A percentile compares a stretch with the other conserved stretches of the same genome.
phyloP scores from a whole-genome alignment of 495 filamentous ascomycete genomes.

The Penicillium egyptiacum region DNA sequence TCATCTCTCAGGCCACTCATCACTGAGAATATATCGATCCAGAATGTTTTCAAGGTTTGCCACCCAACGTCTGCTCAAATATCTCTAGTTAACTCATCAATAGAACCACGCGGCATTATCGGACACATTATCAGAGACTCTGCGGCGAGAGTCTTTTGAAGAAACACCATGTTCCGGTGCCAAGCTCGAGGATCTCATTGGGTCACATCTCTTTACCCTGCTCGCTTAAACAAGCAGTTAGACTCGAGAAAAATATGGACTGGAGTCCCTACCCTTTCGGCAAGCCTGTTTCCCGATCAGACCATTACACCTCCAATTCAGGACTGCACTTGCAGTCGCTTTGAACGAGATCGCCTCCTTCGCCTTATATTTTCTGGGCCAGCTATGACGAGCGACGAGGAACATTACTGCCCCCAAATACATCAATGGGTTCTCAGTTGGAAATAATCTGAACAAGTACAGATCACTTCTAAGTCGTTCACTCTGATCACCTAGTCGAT shows the following conservation, averaged over 20 bases:
- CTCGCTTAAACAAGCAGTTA: conserved; percentile 18
- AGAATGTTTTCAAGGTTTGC: conserved; percentile 3
- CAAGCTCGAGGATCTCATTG: conserved; percentile 18
- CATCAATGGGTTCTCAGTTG: conserved; percentile 14
- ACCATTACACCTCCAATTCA: conserved; percentile 18
- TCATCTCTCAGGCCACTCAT: background rate
- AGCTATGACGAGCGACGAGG: background rate
- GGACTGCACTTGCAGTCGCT: conserved; percentile 18
- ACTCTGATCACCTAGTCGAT: background rate
- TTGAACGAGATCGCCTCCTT: conserved; percentile 22
- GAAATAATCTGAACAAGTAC: background rate
- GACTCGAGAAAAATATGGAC: conserved; percentile 15
- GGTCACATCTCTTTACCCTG: conserved; percentile 21
- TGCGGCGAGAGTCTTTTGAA: conserved; percentile 12
- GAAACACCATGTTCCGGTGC: conserved; percentile 11
- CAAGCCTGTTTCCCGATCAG: conserved; percentile 12
- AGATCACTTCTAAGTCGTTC: background rate
- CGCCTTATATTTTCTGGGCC: conserved; percentile 9
- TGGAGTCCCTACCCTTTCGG: background rate
- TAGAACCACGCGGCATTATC: background rate
- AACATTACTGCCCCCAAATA: background rate
- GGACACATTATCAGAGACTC: background rate
- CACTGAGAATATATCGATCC: background rate
- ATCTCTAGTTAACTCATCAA: background rate
- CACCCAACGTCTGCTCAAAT: background rate